Percentiles rank a stretch among this genome's conserved stretches.
Conservation (phyloP, 2,329 filamentous ascomycete species). For the Colletotrichum higginsianum region DNA sequence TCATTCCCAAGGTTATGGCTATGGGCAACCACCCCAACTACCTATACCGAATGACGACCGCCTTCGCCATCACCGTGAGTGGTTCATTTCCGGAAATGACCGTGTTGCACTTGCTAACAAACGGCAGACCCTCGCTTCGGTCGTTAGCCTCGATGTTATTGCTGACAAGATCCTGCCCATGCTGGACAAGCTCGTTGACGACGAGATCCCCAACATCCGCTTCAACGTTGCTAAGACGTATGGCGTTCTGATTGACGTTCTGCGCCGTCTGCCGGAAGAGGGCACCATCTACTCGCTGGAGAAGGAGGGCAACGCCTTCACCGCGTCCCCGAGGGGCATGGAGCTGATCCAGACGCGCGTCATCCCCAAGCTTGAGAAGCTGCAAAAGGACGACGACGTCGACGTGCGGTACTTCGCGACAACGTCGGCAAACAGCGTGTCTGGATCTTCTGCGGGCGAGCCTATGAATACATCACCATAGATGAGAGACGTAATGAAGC, state of each 20-base stretch:
- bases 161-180: constrained; percentile 94
- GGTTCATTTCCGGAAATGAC: constrained; percentile 4
- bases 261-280: constrained; percentile 90
- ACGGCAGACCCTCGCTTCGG: constrained; percentile 87
- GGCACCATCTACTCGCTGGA: constrained; percentile 89
- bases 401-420: constrained; percentile 98
- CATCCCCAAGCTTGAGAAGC: constrained; percentile 90
- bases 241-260: constrained; percentile 87
- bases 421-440: constrained; percentile 79
- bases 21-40: constrained; percentile 99
- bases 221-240: constrained; percentile 99
- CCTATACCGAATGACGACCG: constrained; percentile 99
- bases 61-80: constrained; percentile 97
- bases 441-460: constrained; percentile 65
- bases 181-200: constrained; percentile 91
- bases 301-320: constrained; percentile 76
- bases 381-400: constrained; percentile 97
- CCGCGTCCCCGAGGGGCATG: constrained; percentile 79
- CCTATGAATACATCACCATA: constrained; percentile 78
- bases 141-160: constrained; percentile 94
- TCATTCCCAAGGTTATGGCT: constrained; percentile 98
- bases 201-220: constrained; percentile 98
- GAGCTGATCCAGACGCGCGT: constrained; percentile 90
- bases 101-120: constrained; percentile 48
- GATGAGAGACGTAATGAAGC: constrained; percentile 67